phyloP scores from a whole-genome alignment of 2,329 filamentous ascomycete genomes.

The Thermoascus crustaceus region DNA sequence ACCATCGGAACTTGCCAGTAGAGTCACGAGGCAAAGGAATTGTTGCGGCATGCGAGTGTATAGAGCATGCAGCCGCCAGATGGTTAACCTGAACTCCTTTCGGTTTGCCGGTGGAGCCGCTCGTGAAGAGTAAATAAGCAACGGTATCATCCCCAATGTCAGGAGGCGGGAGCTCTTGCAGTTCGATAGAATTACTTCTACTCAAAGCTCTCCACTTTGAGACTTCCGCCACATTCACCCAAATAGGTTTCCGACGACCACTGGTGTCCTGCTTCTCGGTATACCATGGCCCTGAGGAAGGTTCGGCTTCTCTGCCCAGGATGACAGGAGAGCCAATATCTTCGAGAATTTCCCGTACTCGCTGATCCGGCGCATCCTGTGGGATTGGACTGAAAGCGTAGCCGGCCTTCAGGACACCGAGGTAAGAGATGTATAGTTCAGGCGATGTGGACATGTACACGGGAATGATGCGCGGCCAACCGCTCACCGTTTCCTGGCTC shows the following conservation, averaged over 20 bases:
- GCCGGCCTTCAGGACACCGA: constrained; percentile 29
- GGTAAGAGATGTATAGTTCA: constrained; percentile 32
- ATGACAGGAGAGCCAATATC: constrained; percentile 20
- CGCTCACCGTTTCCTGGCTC: not conserved
- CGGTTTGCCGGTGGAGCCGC: constrained; percentile 27
- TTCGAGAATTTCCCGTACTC: constrained; percentile 19
- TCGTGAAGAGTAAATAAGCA: constrained; percentile 29
- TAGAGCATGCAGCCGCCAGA: constrained; percentile 23
- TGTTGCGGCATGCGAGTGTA: constrained; percentile 20
- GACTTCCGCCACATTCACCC: constrained; percentile 16
- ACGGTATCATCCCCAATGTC: constrained; percentile 9
- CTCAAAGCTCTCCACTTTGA: constrained; percentile 14
- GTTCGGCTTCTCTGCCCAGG: constrained; percentile 13
- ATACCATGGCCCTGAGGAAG: constrained; percentile 8
- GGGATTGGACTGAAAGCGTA: constrained; percentile 32
- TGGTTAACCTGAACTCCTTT: constrained; percentile 27
- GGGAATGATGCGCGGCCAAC: constrained; percentile 16
- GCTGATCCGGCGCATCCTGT: constrained; percentile 24
- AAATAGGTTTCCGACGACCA: constrained; percentile 5
- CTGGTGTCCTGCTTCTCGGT: not conserved
- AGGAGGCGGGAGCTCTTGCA: constrained; percentile 4
- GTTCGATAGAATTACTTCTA: constrained; percentile 3
- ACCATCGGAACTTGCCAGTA: constrained; percentile 25
- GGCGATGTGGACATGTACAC: constrained; percentile 25
- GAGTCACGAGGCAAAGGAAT: constrained; percentile 16